phyloP scores from a whole-genome alignment of 495 filamentous ascomycete genomes.

The Penicillium goetzii region DNA sequence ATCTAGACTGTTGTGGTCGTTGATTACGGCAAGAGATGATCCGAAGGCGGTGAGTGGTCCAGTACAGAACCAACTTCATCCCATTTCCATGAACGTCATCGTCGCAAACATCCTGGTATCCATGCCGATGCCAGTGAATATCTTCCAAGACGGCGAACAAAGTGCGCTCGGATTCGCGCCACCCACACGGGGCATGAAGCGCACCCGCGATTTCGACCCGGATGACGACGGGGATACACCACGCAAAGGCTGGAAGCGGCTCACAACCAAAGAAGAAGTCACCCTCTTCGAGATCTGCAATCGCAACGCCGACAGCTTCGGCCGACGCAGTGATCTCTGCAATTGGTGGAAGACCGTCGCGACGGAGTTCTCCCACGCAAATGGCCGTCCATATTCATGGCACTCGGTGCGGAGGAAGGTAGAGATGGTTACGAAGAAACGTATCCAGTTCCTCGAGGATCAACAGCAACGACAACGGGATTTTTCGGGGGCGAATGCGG shows the following conservation, averaged over 20 bases:
- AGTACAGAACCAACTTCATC: not conserved
- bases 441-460: conserved; percentile 48
- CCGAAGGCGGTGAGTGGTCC: conserved; percentile 14
- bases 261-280: conserved; percentile 51
- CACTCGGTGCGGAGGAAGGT: conserved; percentile 53
- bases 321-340: conserved; percentile 51
- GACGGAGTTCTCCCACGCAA: conserved; percentile 42
- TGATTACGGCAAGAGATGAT: conserved; percentile 3
- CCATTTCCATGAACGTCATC: not conserved
- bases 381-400: conserved; percentile 51
- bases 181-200: conserved; percentile 23
- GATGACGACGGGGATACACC: conserved; percentile 25
- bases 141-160: not conserved
- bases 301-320: conserved; percentile 42
- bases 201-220: conserved; percentile 13
- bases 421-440: conserved; percentile 49
- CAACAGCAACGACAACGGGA: conserved; percentile 26
- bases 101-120: conserved; percentile 9
- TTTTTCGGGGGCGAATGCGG: conserved; percentile 11
- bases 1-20: too few relatives aligned
- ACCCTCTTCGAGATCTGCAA: conserved; percentile 51
- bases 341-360: conserved; percentile 53
- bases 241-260: conserved; percentile 47
- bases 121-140: conserved; percentile 16
- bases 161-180: not conserved